Base-by-base conservation (phyloP, 2,329 filamentous ascomycete genomes). In the Penicillium sp. region DNA sequence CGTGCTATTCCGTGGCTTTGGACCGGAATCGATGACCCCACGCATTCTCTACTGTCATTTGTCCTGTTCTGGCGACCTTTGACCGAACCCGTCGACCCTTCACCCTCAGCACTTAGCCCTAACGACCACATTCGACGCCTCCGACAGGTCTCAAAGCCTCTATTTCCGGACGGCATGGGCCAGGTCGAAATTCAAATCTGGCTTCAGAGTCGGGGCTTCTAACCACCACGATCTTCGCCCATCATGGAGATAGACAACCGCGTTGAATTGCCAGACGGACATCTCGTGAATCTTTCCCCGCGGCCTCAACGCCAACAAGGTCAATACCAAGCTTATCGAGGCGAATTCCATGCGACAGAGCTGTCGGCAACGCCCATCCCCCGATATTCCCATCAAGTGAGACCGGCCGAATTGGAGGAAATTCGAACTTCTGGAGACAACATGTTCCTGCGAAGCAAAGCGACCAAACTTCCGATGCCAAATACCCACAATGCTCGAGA, bases 391-490 rank as follows among this genome's bases (percentile, higher is more conserved):
- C 33, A 39, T 27, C 39, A 26, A 11, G 11, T 20, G 17, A 39
- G 20, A 29, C 22, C 22, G 10, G 30, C 44, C 3, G 49, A 47
- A 23, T 32, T 37, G 16, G 38, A 29, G 14, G 39, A 40, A 5
- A 16, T 42, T 11, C 33, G 33, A 34, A 28, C 25, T 9, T 23
- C 43, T 11, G 9, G 50, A 2, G 42, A 44, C 5, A 41, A 26
- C 17, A 42, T 49, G n/a, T 28, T 38, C 30, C 45, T 48, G 20
- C 51, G 38, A 22, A 22, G 34, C 2, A 54, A 47, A 42, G 42
- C 45, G 6, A 62, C 59, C 20, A 59, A 53, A 36, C 55, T 62
- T 27, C 59, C 59, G 3, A 25, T 57, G 10, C 52, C 55, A 0
- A 61, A 45, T 9, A 22, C 5, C 18, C 17, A 23, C 40, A 3